Base-by-base conservation (phyloP, 306 rosid genomes). In the Vicia villosa region DNA sequence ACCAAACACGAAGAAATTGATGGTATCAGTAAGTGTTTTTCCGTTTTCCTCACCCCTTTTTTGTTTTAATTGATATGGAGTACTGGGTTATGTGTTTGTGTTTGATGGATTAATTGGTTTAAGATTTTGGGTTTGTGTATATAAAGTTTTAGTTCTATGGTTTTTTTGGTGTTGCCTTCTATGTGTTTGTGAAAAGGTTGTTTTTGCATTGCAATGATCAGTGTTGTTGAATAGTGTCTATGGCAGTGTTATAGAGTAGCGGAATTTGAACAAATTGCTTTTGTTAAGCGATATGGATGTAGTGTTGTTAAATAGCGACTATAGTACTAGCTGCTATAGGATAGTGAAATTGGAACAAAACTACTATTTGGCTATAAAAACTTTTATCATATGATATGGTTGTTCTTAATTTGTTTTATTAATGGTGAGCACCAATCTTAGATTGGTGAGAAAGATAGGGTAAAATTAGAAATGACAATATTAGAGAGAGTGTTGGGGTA, bases 11-110 rank as follows among this genome's bases (percentile, higher is more conserved):
- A 88, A 75, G 83, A 82, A 59, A 6, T 93, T 41, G 98, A 90
- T 74, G 97, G 97, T 16, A 50, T 78, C 83, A 51, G 98, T 93
- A 83, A 83, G 96, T 83, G 64, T 47, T 57, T 79, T 73, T 81
- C 68, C 71, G n/a, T 72, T 63, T 78, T 56, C 15, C 38, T 77
- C 6, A 22, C 24, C 51, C 43, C 5, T 32, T 8, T 50, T 70
- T 16, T 21, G 10, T 42, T 62, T 11, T 61, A 17, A 5, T 24
- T 50, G 7, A 41, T 42, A 14, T 32, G 8, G 37, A 6, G 37
- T 16, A 28, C 20, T 57, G 8, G 42, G 6, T 13, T 15, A 21
- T 42, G 15, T 19, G 13, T 14, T 15, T 41, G 42, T 57, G 62
- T 67, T 54, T 47, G 9, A 13, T 46, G 42, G 24, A 2, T 30